Evolutionary conservation across 805 yeast genomes (phyloP), one percentile per base, ranked within the genome.

Genomic region (Tetrapisispora taiwanensis): DNA sequence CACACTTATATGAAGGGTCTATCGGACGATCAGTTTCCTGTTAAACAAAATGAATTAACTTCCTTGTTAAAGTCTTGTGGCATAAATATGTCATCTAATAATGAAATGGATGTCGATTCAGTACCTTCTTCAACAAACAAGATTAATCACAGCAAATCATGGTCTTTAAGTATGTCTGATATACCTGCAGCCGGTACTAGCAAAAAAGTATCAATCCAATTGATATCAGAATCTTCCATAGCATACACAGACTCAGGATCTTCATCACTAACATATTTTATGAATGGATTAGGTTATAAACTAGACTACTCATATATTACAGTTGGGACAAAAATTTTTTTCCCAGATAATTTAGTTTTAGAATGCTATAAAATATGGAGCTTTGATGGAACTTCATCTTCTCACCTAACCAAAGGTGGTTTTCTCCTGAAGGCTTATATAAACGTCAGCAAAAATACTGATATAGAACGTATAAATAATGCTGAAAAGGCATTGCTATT

Each of bases 101-200:
- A 10, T 27, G 40, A 37, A 3, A 37, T 38, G 41, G 33, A 38
- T 20, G 19, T 30, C 6, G 40, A 37, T 28, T 3, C 31, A 17
- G 42, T 30, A 7, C 30, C 20, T 4, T 40, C 30, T 13, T 32
- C 26, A 4, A 13, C 24, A 10, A 4, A 22, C 1, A 13, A 30
- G 4, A 32, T 27, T 4, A 8, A 36, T 7, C 5, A 32, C 6
- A 31, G 36, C 18, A 28, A 32, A 3, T 37, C 56, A 7, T 84
- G 89, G 90, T 72, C 80, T 1, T 54, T 84, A 7, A 83, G 76
- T 51, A 68, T 79, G 22, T 68, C 76, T 5, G 94, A 84, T 61
- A 80, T 84, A 12, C 92, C 92, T 1, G 75, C 80, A 7, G 89
- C 86, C 9, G 90, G 90, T 3, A 74, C 71, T 63, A 55, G 49